Evolutionary conservation across 2,329 filamentous ascomycete species (phyloP).

Genomic region (Beauveria australis): DNA sequence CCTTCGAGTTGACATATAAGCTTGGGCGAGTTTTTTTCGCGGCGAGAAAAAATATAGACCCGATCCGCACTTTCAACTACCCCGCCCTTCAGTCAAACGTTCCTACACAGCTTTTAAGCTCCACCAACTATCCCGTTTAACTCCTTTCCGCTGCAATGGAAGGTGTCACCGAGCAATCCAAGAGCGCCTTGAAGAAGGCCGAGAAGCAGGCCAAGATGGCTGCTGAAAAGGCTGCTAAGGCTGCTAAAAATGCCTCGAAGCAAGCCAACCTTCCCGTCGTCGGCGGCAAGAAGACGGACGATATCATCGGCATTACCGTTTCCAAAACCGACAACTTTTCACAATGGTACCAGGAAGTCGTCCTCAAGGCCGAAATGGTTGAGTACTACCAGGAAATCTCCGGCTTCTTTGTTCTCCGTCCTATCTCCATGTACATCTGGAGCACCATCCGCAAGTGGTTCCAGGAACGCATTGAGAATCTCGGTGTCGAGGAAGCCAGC

Average conservation of each 20-base stretch:
- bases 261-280: conserved; percentile 37
- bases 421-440: conserved; percentile 60
- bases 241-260: conserved; percentile 43
- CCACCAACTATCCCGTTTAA: conserved; percentile 6
- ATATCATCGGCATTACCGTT: conserved; percentile 81
- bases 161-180: conserved; percentile 37
- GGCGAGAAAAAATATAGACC: background rate
- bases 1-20: background rate
- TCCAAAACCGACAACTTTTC: conserved; percentile 81
- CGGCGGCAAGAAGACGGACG: conserved; percentile 52
- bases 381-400: conserved; percentile 93
- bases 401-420: conserved; percentile 91
- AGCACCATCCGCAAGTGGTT: conserved; percentile 60
- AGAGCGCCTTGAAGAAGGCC: conserved; percentile 58
- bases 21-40: background rate
- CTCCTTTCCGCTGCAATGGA: conserved; percentile 20
- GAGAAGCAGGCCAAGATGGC: conserved; percentile 56
- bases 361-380: conserved; percentile 94
- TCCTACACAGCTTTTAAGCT: background rate
- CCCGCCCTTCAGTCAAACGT: background rate
- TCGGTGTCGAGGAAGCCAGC: conserved; percentile 92
- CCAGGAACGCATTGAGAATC: conserved; percentile 68
- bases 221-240: conserved; percentile 54
- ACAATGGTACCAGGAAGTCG: conserved; percentile 95
- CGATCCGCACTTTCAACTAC: background rate